Evolutionary conservation across 306 rosid species (phyloP).

Genomic region (Begonia masoniana): DNA sequence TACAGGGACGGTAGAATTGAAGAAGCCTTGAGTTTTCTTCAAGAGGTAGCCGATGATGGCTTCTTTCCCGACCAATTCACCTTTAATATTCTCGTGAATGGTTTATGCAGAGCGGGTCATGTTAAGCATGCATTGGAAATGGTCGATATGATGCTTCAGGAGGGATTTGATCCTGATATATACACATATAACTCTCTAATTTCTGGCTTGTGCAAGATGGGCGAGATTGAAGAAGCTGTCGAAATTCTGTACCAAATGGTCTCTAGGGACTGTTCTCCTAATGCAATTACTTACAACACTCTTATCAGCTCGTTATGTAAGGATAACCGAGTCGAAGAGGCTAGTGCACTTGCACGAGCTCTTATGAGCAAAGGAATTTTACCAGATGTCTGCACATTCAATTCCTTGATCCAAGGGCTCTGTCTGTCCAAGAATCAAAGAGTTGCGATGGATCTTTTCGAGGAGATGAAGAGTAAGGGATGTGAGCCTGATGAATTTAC

Average conservation of each 20-base stretch:
- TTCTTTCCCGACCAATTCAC: slow-evolving; percentile 63
- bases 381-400: slow-evolving; percentile 84
- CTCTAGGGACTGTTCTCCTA: slow-evolving; percentile 55
- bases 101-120: slow-evolving; percentile 54
- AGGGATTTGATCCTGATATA: slow-evolving; percentile 65
- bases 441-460: slow-evolving; percentile 58
- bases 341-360: slow-evolving; percentile 46
- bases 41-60: slow-evolving; percentile 37
- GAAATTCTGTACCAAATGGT: slow-evolving; percentile 65
- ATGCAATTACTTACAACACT: slow-evolving; percentile 63
- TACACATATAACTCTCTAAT: slow-evolving; percentile 67
- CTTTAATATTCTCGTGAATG: slow-evolving; percentile 64
- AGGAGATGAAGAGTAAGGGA: slow-evolving; percentile 76
- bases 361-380: slow-evolving; percentile 58
- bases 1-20: slow-evolving; percentile 56
- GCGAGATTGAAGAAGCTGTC: slow-evolving; percentile 63
- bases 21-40: slow-evolving; percentile 55
- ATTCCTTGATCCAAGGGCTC: slow-evolving; percentile 73
- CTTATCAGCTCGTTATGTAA: slow-evolving; percentile 60
- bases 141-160: slow-evolving; percentile 71
- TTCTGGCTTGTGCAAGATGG: slow-evolving; percentile 59
- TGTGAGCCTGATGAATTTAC: slow-evolving; percentile 76
- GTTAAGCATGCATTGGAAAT: slow-evolving; percentile 59
- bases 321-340: slow-evolving; percentile 68
- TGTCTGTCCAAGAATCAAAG: slow-evolving; percentile 43